phyloP scores from a whole-genome alignment of 805 yeast genomes.

The Metschnikowia vanudenii region DNA sequence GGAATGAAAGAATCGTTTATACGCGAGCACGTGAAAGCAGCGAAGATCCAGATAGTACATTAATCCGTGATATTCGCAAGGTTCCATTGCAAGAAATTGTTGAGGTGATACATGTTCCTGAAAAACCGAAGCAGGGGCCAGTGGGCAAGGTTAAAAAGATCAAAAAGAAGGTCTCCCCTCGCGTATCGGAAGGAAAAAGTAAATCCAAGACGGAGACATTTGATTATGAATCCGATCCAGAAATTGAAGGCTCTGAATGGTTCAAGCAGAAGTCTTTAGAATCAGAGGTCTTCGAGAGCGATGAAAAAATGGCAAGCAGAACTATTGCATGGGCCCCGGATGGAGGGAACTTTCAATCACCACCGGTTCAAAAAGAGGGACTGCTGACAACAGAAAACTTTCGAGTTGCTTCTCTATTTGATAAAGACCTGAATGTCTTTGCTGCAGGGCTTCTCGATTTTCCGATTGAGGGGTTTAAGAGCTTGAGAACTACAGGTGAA shows the following conservation, averaged over 20 bases:
- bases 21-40: constrained; percentile 33
- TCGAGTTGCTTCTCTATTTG: constrained; percentile 62
- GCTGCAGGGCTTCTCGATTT: constrained; percentile 74
- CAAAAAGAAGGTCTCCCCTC: not conserved
- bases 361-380: constrained; percentile 40
- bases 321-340: constrained; percentile 67
- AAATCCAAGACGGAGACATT: constrained; percentile 16
- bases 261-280: constrained; percentile 39
- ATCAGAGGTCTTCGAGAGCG: constrained; percentile 48
- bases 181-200: constrained; percentile 16
- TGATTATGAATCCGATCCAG: constrained; percentile 40
- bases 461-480: constrained; percentile 60
- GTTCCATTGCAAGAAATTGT: constrained; percentile 56
- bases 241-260: constrained; percentile 54
- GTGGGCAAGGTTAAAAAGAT: constrained; percentile 2
- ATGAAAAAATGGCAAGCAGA: constrained; percentile 32
- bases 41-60: constrained; percentile 43
- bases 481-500: constrained; percentile 58
- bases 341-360: constrained; percentile 43
- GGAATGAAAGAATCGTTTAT: constrained; percentile 73
- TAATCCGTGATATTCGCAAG: constrained; percentile 30
- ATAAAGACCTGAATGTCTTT: constrained; percentile 57
- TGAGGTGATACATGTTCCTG: constrained; percentile 54
- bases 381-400: constrained; percentile 42
- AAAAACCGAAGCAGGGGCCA: constrained; percentile 13